Evolutionary conservation across 192 early-diverging fungal genomes (phyloP), one percentile per base, ranked within the genome.

Genomic region (Geranomyces variabilis): DNA sequence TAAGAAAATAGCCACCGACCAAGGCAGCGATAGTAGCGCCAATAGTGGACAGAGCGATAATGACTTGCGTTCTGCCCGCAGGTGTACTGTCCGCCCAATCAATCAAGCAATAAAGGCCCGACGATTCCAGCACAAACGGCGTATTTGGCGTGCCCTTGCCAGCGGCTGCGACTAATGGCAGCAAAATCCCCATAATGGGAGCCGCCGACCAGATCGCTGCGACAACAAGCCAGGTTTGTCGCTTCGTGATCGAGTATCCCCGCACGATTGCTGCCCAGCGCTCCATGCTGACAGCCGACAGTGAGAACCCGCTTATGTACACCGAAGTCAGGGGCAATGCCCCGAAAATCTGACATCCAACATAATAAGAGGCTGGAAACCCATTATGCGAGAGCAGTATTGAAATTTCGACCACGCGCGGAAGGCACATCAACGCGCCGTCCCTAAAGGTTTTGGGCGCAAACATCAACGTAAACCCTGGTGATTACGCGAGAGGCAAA

Each of bases 261-360:
- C 31, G 19, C 15, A 60, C 58, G 4, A 60, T 60, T 17, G 58
- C 58, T 7, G 29, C 19, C 15, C 29, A 60, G 26, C 58, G 58
- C 17, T 60, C 58, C 58, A 7, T 7, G 17, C 58, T 60, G 26
- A 60, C 58, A 33, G 5, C 58, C 2, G 7, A 5, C 2, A 60
- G 30, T 17, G 58, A 28, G 26, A 31, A 60, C 31, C 22, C 58
- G 58, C 58, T 60, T n/a, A 60, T 60, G 26, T 60, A 60, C 22
- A 29, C 31, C 4, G 58, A 60, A 6, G 58, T 60, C 28, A 31
- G 4, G 4, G 58, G 24, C 31, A 60, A 13, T 29, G 58, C 58
- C 5, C 58, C 58, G 58, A 60, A 33, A 1, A 60, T 7, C 17
- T 60, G 58, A 17, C 58, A 60, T n/a, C 17, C 19, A 3, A 29